phyloP scores from a whole-genome alignment of 2,329 filamentous ascomycete species.

The Colletotrichum higginsianum region DNA sequence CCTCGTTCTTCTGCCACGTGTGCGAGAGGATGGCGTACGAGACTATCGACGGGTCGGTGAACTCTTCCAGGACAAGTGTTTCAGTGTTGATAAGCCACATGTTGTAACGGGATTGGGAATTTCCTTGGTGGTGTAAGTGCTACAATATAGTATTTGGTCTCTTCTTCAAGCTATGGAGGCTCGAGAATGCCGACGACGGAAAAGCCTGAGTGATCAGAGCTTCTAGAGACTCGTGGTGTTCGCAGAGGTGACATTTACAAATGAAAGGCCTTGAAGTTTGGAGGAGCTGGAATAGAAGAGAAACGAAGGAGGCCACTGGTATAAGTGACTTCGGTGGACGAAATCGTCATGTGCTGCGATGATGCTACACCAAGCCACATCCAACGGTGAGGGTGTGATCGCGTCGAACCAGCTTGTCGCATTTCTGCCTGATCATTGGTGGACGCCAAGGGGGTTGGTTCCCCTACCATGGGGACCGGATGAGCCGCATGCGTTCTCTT shows the following conservation, averaged over 20 bases:
- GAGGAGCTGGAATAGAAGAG: no score
- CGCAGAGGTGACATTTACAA: no score
- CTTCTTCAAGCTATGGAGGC: no score
- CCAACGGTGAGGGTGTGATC: not conserved
- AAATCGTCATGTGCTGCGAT: not conserved
- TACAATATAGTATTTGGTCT: no score
- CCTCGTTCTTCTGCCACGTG: conserved; percentile 46
- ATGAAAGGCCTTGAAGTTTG: no score
- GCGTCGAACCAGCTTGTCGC: not conserved
- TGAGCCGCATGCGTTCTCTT: not conserved
- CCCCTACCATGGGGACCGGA: not conserved
- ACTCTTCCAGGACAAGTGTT: conserved; percentile 35
- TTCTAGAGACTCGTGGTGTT: no score
- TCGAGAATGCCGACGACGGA: no score
- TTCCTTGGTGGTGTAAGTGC: no score
- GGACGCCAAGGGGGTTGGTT: not conserved
- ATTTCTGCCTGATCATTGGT: not conserved
- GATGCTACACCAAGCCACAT: not conserved
- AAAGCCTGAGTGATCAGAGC: no score
- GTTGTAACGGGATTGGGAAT: not conserved
- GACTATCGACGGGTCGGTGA: conserved; percentile 41
- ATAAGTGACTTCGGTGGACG: not conserved
- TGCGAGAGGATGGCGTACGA: conserved; percentile 49
- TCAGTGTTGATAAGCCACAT: conserved; percentile 45
- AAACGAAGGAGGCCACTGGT: no score